Conservation (phyloP, 2,329 filamentous ascomycete genomes). For the Ophiostoma ips region DNA sequence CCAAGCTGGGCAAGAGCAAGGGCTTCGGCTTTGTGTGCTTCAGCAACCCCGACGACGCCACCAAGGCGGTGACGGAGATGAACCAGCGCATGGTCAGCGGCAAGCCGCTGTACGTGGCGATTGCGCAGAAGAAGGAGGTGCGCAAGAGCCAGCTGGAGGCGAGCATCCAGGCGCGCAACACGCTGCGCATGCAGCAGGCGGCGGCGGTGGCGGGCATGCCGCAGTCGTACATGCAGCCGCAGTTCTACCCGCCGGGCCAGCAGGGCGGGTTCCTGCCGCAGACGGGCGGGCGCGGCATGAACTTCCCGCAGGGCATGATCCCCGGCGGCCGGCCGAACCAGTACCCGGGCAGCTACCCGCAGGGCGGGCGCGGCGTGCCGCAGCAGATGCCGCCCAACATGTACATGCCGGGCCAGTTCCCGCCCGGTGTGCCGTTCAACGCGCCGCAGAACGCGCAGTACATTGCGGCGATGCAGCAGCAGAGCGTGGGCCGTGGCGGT, state of each 20-base stretch:
- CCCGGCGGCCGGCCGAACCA: slow-evolving; percentile 71
- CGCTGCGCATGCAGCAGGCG: slow-evolving; percentile 95
- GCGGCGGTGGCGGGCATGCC: slow-evolving; percentile 82
- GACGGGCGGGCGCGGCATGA: slow-evolving; percentile 44
- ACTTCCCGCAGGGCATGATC: slow-evolving; percentile 53
- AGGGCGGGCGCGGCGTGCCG: slow-evolving; percentile 75
- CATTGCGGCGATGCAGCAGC: slow-evolving; percentile 71
- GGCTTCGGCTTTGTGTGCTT: slow-evolving; percentile 99
- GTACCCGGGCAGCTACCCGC: slow-evolving; percentile 70
- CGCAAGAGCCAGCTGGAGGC: slow-evolving; percentile 98
- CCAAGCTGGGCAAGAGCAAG: slow-evolving; percentile 92
- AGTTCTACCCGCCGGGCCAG: slow-evolving; percentile 77
- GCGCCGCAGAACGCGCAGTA: slow-evolving; percentile 69
- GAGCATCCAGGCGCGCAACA: slow-evolving; percentile 97
- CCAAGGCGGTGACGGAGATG: slow-evolving; percentile 98
- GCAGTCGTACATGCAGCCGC: slow-evolving; percentile 74
- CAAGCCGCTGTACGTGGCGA: slow-evolving; percentile 95
- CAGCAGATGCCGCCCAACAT: slow-evolving; percentile 81
- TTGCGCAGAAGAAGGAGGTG: slow-evolving; percentile 98
- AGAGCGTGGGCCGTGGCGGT: slow-evolving; percentile 47
- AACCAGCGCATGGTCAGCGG: slow-evolving; percentile 97
- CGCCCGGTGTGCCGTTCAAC: slow-evolving; percentile 56
- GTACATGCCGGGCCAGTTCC: slow-evolving; percentile 74
- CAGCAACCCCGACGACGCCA: slow-evolving; percentile 96
- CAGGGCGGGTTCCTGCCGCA: slow-evolving; percentile 56